Evolutionary conservation across 306 rosid species (phyloP), one percentile per base, ranked within the genome.

Genomic region (Trifolium pratense): DNA sequence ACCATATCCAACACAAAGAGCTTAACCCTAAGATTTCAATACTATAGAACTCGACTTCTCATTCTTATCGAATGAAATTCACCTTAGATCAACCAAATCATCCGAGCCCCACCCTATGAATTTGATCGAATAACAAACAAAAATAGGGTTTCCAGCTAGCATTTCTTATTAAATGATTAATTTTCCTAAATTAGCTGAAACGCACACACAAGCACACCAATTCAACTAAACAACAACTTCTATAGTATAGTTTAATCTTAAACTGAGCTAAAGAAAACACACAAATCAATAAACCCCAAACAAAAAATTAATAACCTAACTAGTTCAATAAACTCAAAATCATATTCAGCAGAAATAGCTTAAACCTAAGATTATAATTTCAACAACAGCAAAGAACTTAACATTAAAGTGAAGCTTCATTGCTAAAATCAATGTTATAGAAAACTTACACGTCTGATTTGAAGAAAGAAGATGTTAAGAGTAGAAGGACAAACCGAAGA

Each of bases 361-460:
- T 4, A 17, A 17, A 6, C 14, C 59, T n/a, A n/a, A n/a, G n/a
- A n/a, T n/a, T n/a, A n/a, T n/a, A n/a, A n/a, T n/a, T n/a, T n/a
- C 9, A 52, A 52, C 2, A 52, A 40, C 45, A 40, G 10, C 45
- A 40, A 40, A 40, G 45, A 40, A 39, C 14, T 40, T 40, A 1
- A 40, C 10, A 40, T 40, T 17, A 1, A 51, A 51, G 13, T 51
- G 23, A 51, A 51, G 57, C 25, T 26, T 3, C 4, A 26, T 51
- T n/a, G n/a, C n/a, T n/a, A 20, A n/a, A 51, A 52, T 52, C 14
- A 52, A 20, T 18, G 59, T 9, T 9, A 52, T 11, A 11, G 16
- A 65, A 13, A 65, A 65, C 70, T 45, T 67, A 67, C 72, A 10
- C 21, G 69, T 45, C 31, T 60, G 69, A 73, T 34, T 34, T 34